A percentile compares a stretch with the other conserved stretches of the same genome.
These are phyloP conservation scores for Castanea mollissima DNA, from an alignment of 306 rosid species.

Conservation along the genomic window DNA sequence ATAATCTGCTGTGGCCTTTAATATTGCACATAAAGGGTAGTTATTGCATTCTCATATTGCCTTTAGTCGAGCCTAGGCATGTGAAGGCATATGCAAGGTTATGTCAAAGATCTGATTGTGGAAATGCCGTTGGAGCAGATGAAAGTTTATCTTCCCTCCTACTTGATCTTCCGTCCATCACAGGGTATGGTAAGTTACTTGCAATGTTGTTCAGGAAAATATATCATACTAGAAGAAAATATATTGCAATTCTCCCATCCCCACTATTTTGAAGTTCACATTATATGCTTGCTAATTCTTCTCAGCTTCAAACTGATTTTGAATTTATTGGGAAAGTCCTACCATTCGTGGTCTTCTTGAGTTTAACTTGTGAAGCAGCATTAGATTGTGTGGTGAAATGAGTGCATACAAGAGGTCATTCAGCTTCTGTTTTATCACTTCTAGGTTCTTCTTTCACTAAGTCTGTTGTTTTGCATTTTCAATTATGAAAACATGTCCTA, in stretches of 20 bases:
- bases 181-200: conserved; percentile 93
- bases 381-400: background rate
- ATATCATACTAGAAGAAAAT: background rate
- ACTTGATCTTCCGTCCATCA: conserved; percentile 85
- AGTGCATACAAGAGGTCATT: background rate
- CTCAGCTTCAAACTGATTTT: background rate
- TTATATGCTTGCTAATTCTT: background rate
- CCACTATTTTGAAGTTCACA: background rate
- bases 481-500: background rate
- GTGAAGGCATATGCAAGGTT: conserved; percentile 58
- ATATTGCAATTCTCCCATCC: background rate
- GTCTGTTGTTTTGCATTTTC: background rate
- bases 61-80: conserved; percentile 80
- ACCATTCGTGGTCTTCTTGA: background rate
- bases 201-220: conserved; percentile 20
- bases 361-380: conserved; percentile 7
- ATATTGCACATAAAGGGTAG: conserved; percentile 68
- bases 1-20: conserved; percentile 80
- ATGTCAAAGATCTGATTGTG: conserved; percentile 76
- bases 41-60: conserved; percentile 61
- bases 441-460: too few species aligned
- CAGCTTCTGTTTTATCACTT: background rate
- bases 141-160: conserved; percentile 79
- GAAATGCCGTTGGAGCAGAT: conserved; percentile 69
- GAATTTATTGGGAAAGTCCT: background rate